phyloP scores from a whole-genome alignment of 352 stramenopile species.

The Aphanomyces stellatus region DNA sequence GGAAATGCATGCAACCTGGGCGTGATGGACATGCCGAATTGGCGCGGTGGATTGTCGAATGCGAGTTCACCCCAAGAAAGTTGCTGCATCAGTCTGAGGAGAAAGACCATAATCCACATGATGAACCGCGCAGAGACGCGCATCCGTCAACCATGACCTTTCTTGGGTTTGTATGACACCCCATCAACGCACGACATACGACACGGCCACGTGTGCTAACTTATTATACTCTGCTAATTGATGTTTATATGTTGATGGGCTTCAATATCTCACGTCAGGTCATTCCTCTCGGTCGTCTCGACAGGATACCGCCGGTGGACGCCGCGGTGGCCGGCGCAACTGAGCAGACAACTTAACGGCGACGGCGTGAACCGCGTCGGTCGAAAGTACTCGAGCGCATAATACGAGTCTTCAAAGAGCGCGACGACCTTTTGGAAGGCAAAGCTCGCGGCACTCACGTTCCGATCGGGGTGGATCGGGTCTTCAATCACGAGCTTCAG shows the following conservation, averaged over 20 bases:
- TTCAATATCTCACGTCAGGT: not conserved
- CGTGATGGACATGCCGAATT: too few species aligned
- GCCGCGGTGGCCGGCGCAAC: conserved; percentile 8
- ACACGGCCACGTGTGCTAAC: too few species aligned
- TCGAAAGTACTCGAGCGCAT: conserved; percentile 77
- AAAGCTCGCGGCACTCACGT: conserved; percentile 82
- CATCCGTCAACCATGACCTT: too few species aligned
- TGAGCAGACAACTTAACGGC: conserved; percentile 72
- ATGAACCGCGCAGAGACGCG: too few species aligned
- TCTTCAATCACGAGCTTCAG: conserved; percentile 80
- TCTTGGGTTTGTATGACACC: too few species aligned
- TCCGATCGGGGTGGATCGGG: conserved; percentile 79
- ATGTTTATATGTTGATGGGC: not conserved
- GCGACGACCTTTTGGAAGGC: conserved; percentile 77
- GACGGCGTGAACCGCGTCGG: conserved; percentile 65
- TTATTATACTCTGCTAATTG: conserved; percentile 6
- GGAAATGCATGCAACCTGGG: too few species aligned
- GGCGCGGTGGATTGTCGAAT: too few species aligned
- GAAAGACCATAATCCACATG: too few species aligned
- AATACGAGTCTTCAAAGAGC: conserved; percentile 80
- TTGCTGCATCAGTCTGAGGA: too few species aligned
- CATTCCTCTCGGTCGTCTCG: not conserved
- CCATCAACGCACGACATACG: too few species aligned
- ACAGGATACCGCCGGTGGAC: conserved; percentile 4
- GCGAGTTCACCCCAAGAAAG: too few species aligned